Conservation (phyloP, 2,329 filamentous ascomycete species). For the Aspergillus sclerotialis region DNA sequence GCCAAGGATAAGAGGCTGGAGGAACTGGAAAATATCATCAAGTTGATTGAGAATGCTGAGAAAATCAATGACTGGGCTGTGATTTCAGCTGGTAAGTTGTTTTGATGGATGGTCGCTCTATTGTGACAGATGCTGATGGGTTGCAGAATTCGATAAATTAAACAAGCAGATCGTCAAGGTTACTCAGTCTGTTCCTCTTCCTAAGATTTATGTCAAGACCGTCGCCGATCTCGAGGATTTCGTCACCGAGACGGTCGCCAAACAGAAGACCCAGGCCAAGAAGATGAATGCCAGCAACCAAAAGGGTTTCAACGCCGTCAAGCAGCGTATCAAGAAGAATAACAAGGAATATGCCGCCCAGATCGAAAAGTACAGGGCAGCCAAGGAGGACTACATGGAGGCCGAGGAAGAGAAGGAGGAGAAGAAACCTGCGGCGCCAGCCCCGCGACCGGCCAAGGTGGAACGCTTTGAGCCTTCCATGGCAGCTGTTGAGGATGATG, state of each 20-base stretch:
- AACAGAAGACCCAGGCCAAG: constrained; percentile 92
- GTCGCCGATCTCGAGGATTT: constrained; percentile 90
- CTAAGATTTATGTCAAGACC: constrained; percentile 88
- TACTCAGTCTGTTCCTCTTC: constrained; percentile 66
- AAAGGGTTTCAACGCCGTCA: constrained; percentile 90
- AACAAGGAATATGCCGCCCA: constrained; percentile 89
- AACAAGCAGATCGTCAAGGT: constrained; percentile 80
- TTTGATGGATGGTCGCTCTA: neutral
- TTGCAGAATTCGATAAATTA: constrained; percentile 83
- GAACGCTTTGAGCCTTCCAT: constrained; percentile 41
- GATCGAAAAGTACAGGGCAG: constrained; percentile 76
- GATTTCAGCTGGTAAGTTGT: constrained; percentile 70
- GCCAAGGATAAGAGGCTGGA: constrained; percentile 96
- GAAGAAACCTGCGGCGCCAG: constrained; percentile 19
- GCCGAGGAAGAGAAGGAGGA: constrained; percentile 68
- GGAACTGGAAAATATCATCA: constrained; percentile 84
- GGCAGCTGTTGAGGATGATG: constrained; percentile 58
- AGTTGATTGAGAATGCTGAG: constrained; percentile 88
- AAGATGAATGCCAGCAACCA: constrained; percentile 98
- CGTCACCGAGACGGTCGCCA: constrained; percentile 87
- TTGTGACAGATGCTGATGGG: constrained; percentile 2
- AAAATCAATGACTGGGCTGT: constrained; percentile 98
- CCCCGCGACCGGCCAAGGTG: constrained; percentile 45
- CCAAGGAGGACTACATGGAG: constrained; percentile 84
- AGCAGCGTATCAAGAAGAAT: constrained; percentile 98